phyloP scores from a whole-genome alignment of 1,284 basidiomycete species.

The Moesziomyces globuligerus region DNA sequence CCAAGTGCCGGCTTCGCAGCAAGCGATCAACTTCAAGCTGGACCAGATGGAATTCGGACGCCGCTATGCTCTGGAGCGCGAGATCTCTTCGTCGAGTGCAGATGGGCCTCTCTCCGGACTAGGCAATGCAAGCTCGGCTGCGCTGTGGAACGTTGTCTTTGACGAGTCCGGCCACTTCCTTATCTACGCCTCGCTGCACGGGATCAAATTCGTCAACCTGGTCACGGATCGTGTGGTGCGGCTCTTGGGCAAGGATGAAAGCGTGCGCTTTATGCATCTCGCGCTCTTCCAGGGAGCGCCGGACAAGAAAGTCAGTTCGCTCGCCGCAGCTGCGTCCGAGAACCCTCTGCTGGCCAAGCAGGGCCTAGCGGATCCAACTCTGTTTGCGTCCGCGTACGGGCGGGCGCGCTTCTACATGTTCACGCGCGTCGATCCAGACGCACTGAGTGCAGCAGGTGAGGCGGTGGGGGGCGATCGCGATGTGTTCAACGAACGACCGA shows the following conservation, averaged over 20 bases:
- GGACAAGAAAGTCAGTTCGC: constrained; percentile 77
- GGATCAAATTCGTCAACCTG: constrained; percentile 96
- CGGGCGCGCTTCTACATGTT: constrained; percentile 97
- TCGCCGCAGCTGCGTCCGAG: constrained; percentile 93
- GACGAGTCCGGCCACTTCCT: constrained; percentile 96
- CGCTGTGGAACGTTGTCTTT: constrained; percentile 78
- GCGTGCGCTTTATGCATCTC: constrained; percentile 87
- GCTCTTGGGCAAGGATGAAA: constrained; percentile 93
- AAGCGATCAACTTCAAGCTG: constrained; percentile 76
- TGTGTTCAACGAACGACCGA: constrained; percentile 97
- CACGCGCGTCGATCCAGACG: constrained; percentile 78
- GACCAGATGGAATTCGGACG: constrained; percentile 99
- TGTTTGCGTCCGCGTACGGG: constrained; percentile 93
- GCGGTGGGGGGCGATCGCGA: constrained; percentile 86
- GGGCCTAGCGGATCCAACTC: constrained; percentile 83
- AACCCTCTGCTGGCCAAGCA: constrained; percentile 84
- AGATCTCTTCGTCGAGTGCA: constrained; percentile 79
- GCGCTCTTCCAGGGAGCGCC: constrained; percentile 92
- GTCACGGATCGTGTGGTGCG: constrained; percentile 92
- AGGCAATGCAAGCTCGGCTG: constrained; percentile 46
- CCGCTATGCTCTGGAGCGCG: constrained; percentile 87
- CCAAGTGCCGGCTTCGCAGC: background rate
- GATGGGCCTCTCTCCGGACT: constrained; percentile 69
- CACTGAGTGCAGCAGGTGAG: constrained; percentile 64
- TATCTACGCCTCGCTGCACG: constrained; percentile 89